A percentile compares a stretch with the other conserved stretches of the same genome.
Conservation (phyloP, 2,329 filamentous ascomycete genomes). For the Thielaviopsis populi region DNA sequence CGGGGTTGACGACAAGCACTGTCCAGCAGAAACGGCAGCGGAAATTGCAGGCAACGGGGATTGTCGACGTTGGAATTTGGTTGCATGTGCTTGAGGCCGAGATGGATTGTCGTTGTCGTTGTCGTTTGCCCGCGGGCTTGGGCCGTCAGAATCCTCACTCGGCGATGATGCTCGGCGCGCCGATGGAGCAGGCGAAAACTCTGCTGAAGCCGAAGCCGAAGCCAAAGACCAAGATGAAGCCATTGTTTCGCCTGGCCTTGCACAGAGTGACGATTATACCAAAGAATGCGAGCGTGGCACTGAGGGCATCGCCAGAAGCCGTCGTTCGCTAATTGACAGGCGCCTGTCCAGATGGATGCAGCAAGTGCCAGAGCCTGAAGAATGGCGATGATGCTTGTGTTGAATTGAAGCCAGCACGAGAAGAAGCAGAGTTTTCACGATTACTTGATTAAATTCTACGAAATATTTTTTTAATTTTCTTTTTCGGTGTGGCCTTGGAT, state of each 20-base stretch:
- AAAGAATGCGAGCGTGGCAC: background rate
- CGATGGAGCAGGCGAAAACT: background rate
- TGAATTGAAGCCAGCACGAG: too few relatives aligned
- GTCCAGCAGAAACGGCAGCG: background rate
- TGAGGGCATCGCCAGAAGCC: background rate
- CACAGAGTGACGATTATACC: background rate
- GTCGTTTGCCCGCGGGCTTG: background rate
- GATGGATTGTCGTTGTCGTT: background rate
- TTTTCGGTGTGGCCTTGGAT: background rate
- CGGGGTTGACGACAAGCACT: background rate
- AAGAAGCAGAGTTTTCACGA: too few relatives aligned
- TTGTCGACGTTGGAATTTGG: background rate
- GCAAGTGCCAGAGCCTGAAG: too few relatives aligned
- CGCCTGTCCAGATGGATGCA: background rate
- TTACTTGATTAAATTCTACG: too few relatives aligned
- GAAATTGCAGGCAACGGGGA: constrained; percentile 1
- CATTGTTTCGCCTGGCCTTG: background rate
- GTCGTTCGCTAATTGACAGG: too few relatives aligned
- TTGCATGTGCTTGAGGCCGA: background rate
- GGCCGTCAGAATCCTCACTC: background rate
- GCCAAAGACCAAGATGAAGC: background rate
- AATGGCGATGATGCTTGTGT: too few relatives aligned
- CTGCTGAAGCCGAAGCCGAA: background rate
- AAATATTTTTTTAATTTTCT: too few relatives aligned
- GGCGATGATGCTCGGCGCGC: background rate